These are phyloP conservation scores for Aureobasidium mangrovei DNA, from an alignment of 2,329 filamentous ascomycete genomes.

Conservation along the genomic window DNA sequence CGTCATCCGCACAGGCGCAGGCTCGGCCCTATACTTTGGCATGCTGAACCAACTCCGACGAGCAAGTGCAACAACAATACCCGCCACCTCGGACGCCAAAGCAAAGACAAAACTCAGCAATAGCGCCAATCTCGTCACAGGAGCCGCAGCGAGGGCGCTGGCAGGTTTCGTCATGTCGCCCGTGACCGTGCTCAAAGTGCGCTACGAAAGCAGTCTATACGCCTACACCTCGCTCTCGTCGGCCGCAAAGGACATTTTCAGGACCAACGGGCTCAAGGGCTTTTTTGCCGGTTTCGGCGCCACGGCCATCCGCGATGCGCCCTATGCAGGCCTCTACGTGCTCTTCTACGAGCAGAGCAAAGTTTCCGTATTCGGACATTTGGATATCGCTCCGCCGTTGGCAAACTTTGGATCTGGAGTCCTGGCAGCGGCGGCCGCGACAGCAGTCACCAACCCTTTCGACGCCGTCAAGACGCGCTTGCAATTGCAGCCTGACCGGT, in stretches of 20 bases:
- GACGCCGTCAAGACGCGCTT: constrained; percentile 93
- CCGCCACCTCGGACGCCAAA: neutral
- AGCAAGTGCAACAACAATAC: constrained; percentile 18
- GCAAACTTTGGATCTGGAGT: constrained; percentile 74
- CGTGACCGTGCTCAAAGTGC: constrained; percentile 90
- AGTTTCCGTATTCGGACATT: constrained; percentile 35
- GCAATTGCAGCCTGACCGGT: constrained; percentile 76
- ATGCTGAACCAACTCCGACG: constrained; percentile 58
- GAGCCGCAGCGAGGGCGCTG: constrained; percentile 72
- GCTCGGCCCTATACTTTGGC: constrained; percentile 90
- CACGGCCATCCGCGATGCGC: constrained; percentile 87
- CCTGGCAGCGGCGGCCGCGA: constrained; percentile 71
- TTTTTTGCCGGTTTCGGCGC: constrained; percentile 94
- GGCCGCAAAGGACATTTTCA: constrained; percentile 66
- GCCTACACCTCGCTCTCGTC: constrained; percentile 66
- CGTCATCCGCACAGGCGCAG: constrained; percentile 85
- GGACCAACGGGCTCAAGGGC: constrained; percentile 64
- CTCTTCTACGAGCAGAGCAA: constrained; percentile 87
- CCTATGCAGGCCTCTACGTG: constrained; percentile 91
- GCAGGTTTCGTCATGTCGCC: constrained; percentile 93
- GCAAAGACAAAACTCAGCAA: constrained; percentile 57
- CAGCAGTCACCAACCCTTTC: constrained; percentile 88
- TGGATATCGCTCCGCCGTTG: constrained; percentile 43
- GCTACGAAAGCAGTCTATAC: constrained; percentile 86
- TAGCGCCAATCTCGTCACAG: constrained; percentile 74